Percentiles rank a stretch among this genome's conserved stretches.
These are phyloP conservation scores for Calamus simplicifolius DNA, from an alignment of 176 grass and related monocot genomes.

Conservation along the genomic window DNA sequence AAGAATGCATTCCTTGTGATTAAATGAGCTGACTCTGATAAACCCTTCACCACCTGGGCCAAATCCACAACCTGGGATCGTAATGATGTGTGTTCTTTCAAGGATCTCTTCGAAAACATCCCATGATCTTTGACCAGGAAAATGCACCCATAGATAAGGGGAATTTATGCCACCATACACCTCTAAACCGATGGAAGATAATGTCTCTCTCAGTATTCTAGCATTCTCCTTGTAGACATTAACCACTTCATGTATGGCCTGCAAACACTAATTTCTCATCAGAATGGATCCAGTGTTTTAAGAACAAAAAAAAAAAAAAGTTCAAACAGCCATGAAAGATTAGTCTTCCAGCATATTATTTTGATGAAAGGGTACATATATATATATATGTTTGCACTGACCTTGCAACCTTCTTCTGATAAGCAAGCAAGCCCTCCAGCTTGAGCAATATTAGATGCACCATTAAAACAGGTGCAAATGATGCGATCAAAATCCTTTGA, in stretches of 20 bases:
- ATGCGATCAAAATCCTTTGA: constrained; percentile 81
- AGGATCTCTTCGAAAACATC: constrained; percentile 84
- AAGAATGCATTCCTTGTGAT: constrained; percentile 47
- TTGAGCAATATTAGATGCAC: constrained; percentile 78
- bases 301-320: neutral
- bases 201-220: constrained; percentile 51
- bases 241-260: constrained; percentile 45
- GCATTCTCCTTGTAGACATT: constrained; percentile 70
- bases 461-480: constrained; percentile 89
- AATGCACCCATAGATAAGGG: constrained; percentile 83
- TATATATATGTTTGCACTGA: neutral
- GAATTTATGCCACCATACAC: constrained; percentile 77
- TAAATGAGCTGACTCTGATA: constrained; percentile 78
- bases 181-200: constrained; percentile 56
- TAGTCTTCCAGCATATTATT: neutral
- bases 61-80: constrained; percentile 70
- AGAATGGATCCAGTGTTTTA: too few species aligned
- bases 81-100: constrained; percentile 77
- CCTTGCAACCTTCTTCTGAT: constrained; percentile 41
- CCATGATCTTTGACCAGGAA: constrained; percentile 70
- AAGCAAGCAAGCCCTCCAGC: constrained; percentile 68
- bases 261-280: neutral
- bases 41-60: constrained; percentile 92
- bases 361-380: neutral
- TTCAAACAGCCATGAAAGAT: neutral